Evolutionary conservation across 179 eudicot species (phyloP).

Genomic region (Nepenthes alata): DNA sequence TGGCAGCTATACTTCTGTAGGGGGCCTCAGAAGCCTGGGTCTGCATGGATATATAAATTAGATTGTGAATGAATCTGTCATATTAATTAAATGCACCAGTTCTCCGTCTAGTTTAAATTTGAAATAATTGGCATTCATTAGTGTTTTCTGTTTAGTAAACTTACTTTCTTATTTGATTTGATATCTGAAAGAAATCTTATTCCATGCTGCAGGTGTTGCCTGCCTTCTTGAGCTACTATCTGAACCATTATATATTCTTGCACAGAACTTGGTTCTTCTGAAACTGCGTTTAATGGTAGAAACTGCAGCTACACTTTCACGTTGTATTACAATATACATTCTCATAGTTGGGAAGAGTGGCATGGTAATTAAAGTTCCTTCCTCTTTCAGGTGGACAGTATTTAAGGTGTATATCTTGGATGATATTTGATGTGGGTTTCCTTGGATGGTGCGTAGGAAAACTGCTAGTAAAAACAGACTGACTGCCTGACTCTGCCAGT

Average conservation of each 20-base stretch:
- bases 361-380: conserved; percentile 36
- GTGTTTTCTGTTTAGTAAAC: neutral
- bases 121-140: too few relatives aligned
- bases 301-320: conserved; percentile 72
- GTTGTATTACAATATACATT: conserved; percentile 58
- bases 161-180: neutral
- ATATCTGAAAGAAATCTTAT: conserved; percentile 2
- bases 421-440: neutral
- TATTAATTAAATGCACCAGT: too few relatives aligned
- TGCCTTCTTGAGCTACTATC: conserved; percentile 90
- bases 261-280: conserved; percentile 82
- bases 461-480: too few relatives aligned
- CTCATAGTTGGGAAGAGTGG: conserved; percentile 52
- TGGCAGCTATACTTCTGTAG: too few relatives aligned
- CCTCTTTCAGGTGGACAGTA: neutral
- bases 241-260: conserved; percentile 85
- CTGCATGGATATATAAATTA: too few relatives aligned
- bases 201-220: conserved; percentile 60
- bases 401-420: neutral
- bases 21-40: too few relatives aligned
- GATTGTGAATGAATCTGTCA: too few relatives aligned
- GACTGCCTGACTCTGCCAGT: too few relatives aligned
- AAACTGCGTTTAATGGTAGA: conserved; percentile 74
- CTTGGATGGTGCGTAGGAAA: neutral
- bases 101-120: too few relatives aligned